These are phyloP conservation scores for Bruguiera gymnorhiza DNA, from an alignment of 345 rosid species.

Conservation along the genomic window DNA sequence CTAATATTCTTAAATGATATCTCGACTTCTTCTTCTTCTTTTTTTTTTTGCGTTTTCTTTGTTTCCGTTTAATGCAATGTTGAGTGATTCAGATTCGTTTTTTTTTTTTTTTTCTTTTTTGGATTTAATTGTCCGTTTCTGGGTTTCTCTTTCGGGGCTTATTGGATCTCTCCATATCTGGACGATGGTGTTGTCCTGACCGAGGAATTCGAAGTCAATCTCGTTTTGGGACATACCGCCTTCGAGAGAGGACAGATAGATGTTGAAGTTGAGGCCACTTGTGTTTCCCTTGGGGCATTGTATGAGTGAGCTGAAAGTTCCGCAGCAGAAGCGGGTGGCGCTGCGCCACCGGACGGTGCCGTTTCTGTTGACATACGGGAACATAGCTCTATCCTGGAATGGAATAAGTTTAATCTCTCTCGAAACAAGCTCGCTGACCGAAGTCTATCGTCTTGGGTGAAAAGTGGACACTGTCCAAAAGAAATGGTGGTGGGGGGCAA, in stretches of 20 bases:
- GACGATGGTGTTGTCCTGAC: conserved; percentile 45
- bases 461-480: background rate
- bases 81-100: no score
- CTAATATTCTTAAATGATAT: no score
- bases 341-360: conserved; percentile 51
- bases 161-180: conserved; percentile 16
- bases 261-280: conserved; percentile 64
- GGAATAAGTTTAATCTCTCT: background rate
- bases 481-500: conserved; percentile 32
- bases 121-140: no score
- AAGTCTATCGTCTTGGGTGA: conserved; percentile 3
- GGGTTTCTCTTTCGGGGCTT: no score
- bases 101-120: no score
- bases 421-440: background rate
- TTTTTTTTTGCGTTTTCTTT: no score
- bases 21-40: no score
- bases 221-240: conserved; percentile 61
- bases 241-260: conserved; percentile 58
- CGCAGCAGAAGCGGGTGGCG: conserved; percentile 49
- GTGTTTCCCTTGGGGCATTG: conserved; percentile 55
- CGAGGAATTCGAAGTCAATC: conserved; percentile 68
- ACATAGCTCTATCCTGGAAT: background rate
- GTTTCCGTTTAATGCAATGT: no score
- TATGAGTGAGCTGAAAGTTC: conserved; percentile 52
- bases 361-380: background rate